Evolutionary conservation across 345 rosid species (phyloP).

Genomic region (Eucalyptus coolabah): DNA sequence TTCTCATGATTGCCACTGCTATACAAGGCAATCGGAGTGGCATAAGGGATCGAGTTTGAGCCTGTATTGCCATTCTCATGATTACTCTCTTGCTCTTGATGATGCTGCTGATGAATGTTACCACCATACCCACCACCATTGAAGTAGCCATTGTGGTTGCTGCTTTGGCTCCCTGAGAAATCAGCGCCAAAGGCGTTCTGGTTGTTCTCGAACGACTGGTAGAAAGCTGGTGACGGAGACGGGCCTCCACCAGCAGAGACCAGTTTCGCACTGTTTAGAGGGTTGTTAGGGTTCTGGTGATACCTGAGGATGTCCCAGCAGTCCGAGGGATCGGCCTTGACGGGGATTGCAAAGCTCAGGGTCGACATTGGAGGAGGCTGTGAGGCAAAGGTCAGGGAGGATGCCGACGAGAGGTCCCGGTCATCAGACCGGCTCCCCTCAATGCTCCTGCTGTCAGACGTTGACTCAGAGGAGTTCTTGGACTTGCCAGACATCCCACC

Average conservation of each 20-base stretch:
- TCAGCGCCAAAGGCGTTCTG: conserved; percentile 5
- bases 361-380: conserved; percentile 3
- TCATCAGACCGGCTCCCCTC: conserved; percentile 22
- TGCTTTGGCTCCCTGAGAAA: conserved; percentile 2
- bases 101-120: background rate
- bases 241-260: background rate
- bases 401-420: conserved; percentile 32
- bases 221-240: background rate
- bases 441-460: conserved; percentile 27
- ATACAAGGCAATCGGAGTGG: conserved; percentile 14
- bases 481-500: conserved; percentile 54
- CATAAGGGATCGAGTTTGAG: conserved; percentile 22
- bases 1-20: conserved; percentile 3
- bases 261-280: background rate
- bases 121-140: conserved; percentile 13
- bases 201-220: background rate
- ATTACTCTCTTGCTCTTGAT: conserved; percentile 8
- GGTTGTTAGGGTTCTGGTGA: conserved; percentile 5
- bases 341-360: conserved; percentile 45
- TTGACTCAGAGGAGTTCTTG: conserved; percentile 30
- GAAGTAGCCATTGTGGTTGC: conserved; percentile 2
- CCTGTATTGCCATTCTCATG: background rate
- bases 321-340: conserved; percentile 49
- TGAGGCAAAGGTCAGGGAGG: conserved; percentile 23
- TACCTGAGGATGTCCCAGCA: conserved; percentile 53